These are phyloP conservation scores for Eucalyptus tenuipes DNA, from an alignment of 345 rosid species.

Conservation along the genomic window DNA sequence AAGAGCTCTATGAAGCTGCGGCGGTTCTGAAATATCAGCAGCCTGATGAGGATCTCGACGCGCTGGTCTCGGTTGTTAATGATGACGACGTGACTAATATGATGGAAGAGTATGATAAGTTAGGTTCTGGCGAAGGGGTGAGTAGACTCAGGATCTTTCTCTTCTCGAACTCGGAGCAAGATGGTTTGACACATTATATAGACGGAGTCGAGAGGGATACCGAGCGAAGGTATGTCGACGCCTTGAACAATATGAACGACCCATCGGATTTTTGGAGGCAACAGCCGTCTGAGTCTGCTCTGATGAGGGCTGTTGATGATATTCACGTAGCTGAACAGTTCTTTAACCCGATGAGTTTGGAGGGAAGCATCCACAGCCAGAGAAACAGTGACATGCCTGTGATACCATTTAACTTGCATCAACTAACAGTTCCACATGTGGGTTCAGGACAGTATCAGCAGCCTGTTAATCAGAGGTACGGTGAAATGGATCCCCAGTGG, in stretches of 20 bases:
- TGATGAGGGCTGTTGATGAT: constrained; percentile 10
- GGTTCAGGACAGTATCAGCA: constrained; percentile 27
- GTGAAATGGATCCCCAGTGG: constrained; percentile 70
- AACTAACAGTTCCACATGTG: constrained; percentile 29
- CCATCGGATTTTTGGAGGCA: constrained; percentile 46
- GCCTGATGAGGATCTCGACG: constrained; percentile 99
- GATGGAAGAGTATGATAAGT: constrained; percentile 99
- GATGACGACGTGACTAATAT: constrained; percentile 88
- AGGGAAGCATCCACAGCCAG: constrained; percentile 44
- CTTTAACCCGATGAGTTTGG: constrained; percentile 37
- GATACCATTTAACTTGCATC: constrained; percentile 47
- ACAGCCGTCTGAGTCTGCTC: constrained; percentile 39
- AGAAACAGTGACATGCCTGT: constrained; percentile 41
- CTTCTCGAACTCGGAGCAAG: constrained; percentile 60
- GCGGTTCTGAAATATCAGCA: constrained; percentile 84
- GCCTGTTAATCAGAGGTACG: constrained; percentile 45
- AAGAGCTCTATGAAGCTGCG: constrained; percentile 74
- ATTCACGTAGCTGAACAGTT: constrained; percentile 18
- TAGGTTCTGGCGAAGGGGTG: constrained; percentile 78
- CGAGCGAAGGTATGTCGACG: constrained; percentile 93
- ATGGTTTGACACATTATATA: constrained; percentile 43
- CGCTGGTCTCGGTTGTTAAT: constrained; percentile 87
- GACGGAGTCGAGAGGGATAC: constrained; percentile 80
- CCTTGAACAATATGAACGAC: constrained; percentile 77
- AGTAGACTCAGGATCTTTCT: constrained; percentile 94